phyloP scores from a whole-genome alignment of 1,139 yeast genomes.

The Pichia sp. region DNA sequence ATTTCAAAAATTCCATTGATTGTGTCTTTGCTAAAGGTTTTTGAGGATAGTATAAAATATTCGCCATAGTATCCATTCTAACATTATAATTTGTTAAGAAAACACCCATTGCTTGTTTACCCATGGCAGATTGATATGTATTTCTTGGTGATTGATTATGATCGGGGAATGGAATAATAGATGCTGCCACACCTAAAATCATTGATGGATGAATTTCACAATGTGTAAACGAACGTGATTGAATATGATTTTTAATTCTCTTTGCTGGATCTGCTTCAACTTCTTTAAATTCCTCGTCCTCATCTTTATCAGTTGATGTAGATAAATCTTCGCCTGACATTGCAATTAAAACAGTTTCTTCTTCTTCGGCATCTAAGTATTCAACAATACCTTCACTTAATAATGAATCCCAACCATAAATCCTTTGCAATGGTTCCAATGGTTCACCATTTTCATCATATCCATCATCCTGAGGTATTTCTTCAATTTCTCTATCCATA shows the following conservation, averaged over 20 bases:
- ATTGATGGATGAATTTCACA: constrained; percentile 98
- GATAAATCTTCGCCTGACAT: constrained; percentile 97
- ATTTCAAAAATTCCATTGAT: constrained; percentile 94
- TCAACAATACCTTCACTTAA: constrained; percentile 85
- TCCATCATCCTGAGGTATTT: constrained; percentile 38
- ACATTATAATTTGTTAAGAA: constrained; percentile 90
- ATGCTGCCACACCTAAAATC: constrained; percentile 98
- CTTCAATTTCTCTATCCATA: constrained; percentile 55
- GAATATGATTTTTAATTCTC: constrained; percentile 61
- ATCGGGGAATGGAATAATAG: constrained; percentile 98
- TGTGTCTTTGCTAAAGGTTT: constrained; percentile 99
- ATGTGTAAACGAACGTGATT: constrained; percentile 82
- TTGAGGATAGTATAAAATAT: constrained; percentile 93
- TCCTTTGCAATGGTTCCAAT: constrained; percentile 33
- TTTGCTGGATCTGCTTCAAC: constrained; percentile 67
- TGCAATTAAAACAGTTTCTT: constrained; percentile 95
- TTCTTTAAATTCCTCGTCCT: constrained; percentile 37
- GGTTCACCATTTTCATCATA: constrained; percentile 49
- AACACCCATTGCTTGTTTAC: constrained; percentile 99
- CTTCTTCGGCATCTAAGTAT: constrained; percentile 96
- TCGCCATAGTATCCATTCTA: constrained; percentile 99
- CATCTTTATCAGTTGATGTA: constrained; percentile 46
- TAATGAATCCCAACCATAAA: constrained; percentile 79
- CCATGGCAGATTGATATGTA: constrained; percentile 99
- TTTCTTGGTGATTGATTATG: constrained; percentile 99